phyloP scores from a whole-genome alignment of 768 basidiomycete genomes.

The Tricholoma terreum region DNA sequence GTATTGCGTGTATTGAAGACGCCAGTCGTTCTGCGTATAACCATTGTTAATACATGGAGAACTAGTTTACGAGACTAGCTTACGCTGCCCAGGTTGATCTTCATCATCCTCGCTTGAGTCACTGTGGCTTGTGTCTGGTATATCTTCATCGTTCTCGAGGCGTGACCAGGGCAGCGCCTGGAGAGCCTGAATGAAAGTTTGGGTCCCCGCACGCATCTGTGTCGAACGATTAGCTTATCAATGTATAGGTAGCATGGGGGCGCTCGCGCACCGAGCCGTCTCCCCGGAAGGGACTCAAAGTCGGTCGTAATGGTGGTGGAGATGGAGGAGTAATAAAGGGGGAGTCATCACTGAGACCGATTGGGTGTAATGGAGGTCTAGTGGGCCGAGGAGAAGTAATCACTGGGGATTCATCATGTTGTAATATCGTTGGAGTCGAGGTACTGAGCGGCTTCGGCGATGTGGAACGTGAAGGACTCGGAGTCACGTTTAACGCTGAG shows the following conservation, averaged over 20 bases:
- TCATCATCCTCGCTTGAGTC: slow-evolving; percentile 75
- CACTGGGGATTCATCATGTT: slow-evolving; percentile 48
- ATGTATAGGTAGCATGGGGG: slow-evolving; percentile 8
- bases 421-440: slow-evolving; percentile 12
- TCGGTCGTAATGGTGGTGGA: slow-evolving; percentile 47
- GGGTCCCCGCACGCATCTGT: slow-evolving; percentile 85
- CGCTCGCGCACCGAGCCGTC: slow-evolving; percentile 61
- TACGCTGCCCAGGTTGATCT: slow-evolving; percentile 32
- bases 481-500: slow-evolving; percentile 27
- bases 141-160: slow-evolving; percentile 67
- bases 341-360: slow-evolving; percentile 33
- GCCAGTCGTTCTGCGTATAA: slow-evolving; percentile 49
- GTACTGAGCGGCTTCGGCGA: slow-evolving; percentile 18
- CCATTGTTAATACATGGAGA: slow-evolving; percentile 5
- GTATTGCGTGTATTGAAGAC: slow-evolving; percentile 86
- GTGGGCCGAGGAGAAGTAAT: slow-evolving; percentile 18
- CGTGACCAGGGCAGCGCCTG: slow-evolving; percentile 82
- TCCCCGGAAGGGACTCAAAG: slow-evolving; percentile 55
- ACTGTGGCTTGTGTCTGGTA: slow-evolving; percentile 42
- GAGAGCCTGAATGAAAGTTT: slow-evolving; percentile 84
- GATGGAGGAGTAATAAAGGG: slow-evolving; percentile 74
- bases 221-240: slow-evolving; percentile 12
- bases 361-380: slow-evolving; percentile 1
- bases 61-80: slow-evolving; percentile 6
- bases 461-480: slow-evolving; percentile 31